A percentile compares a stretch with the other conserved stretches of the same genome.
phyloP scores from a whole-genome alignment of 1,284 basidiomycete species.

The Megacollybia platyphylla region DNA sequence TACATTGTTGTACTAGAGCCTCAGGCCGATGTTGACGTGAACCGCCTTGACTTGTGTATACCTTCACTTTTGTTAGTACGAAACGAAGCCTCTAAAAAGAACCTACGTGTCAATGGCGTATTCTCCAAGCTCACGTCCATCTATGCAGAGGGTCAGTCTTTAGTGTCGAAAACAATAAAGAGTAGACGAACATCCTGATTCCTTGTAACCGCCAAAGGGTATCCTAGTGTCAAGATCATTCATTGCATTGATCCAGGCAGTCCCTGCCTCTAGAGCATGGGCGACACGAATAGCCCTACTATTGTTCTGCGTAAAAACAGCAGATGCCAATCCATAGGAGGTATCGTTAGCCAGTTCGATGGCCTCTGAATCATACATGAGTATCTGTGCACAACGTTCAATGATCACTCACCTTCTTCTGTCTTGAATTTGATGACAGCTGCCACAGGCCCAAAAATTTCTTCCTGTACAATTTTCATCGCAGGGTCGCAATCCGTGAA shows the following conservation, averaged over 20 bases:
- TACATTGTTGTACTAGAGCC: background rate
- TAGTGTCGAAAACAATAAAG: slow-evolving; percentile 61
- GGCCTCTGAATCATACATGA: slow-evolving; percentile 28
- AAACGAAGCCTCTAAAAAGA: no score
- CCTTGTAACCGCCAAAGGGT: slow-evolving; percentile 78
- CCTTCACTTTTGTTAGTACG: slow-evolving; percentile 17
- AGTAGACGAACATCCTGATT: slow-evolving; percentile 64
- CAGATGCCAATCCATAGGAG: slow-evolving; percentile 57
- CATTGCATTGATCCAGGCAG: slow-evolving; percentile 27
- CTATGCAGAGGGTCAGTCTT: slow-evolving; percentile 22
- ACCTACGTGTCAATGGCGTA: no score
- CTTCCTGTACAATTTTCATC: slow-evolving; percentile 85
- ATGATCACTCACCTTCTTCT: slow-evolving; percentile 24
- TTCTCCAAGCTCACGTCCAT: no score
- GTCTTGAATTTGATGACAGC: slow-evolving; percentile 65
- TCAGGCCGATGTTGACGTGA: slow-evolving; percentile 42
- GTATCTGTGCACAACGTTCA: no score
- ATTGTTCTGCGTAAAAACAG: slow-evolving; percentile 69
- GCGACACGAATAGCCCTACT: slow-evolving; percentile 55
- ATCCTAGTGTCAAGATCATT: slow-evolving; percentile 28
- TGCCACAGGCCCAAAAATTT: slow-evolving; percentile 84
- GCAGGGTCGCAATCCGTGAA: slow-evolving; percentile 69
- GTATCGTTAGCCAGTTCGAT: slow-evolving; percentile 61
- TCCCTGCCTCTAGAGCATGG: slow-evolving; percentile 68
- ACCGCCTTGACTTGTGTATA: slow-evolving; percentile 60